phyloP scores from a whole-genome alignment of 192 early-diverging fungal species.

The Powellomyces hirtus region DNA sequence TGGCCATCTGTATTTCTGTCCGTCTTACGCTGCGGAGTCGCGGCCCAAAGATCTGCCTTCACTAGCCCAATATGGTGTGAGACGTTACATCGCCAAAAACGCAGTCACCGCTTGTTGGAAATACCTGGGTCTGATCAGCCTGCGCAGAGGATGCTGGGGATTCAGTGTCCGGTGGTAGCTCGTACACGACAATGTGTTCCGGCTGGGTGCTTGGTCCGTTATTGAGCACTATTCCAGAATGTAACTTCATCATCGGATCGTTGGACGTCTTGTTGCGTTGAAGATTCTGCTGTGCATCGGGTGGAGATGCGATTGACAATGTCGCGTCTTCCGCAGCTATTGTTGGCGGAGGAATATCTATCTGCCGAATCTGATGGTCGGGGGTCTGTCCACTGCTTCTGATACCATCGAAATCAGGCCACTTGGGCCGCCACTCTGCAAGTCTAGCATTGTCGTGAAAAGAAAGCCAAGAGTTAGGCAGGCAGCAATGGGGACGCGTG shows the following conservation, averaged over 20 bases:
- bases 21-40: no score
- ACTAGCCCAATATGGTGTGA: neutral
- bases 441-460: neutral
- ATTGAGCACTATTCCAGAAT: no score
- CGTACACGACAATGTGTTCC: neutral
- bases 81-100: neutral
- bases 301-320: neutral
- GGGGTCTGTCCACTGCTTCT: neutral
- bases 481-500: neutral
- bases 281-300: neutral
- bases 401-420: neutral
- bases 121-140: neutral
- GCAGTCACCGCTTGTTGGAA: neutral
- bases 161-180: neutral
- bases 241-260: no score
- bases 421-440: neutral
- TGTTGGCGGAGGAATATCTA: neutral
- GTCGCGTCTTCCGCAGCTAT: neutral
- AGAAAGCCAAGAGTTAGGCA: neutral
- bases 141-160: no score
- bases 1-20: neutral
- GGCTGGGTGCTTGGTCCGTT: neutral
- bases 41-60: neutral
- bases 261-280: neutral
- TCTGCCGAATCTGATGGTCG: neutral